Percentiles rank a stretch among this genome's conserved stretches.
Conservation (phyloP, 73 alveolate genomes). For the Paramecium primaurelia region DNA sequence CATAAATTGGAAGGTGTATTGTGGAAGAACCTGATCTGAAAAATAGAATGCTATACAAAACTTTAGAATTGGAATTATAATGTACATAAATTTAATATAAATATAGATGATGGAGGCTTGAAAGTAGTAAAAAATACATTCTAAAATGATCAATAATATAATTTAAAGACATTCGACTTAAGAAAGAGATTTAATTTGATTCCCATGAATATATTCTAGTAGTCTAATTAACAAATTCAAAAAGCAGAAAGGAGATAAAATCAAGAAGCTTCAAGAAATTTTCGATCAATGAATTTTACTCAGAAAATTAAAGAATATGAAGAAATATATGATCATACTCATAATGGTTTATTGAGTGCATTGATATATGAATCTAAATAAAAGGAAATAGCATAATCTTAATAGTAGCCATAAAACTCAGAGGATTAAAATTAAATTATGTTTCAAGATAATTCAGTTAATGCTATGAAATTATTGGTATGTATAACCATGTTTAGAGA, state of each 20-base stretch:
- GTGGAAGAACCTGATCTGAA: background rate
- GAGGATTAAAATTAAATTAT: background rate
- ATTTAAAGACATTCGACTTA: background rate
- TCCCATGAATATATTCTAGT: background rate
- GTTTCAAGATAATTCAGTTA: background rate
- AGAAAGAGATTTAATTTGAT: background rate
- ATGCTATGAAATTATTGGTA: background rate
- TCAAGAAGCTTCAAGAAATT: background rate
- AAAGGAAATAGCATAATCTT: background rate
- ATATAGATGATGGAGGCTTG: background rate
- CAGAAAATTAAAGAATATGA: background rate
- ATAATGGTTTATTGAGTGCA: background rate
- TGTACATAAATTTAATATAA: background rate
- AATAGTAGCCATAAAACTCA: background rate
- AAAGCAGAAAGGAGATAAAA: background rate
- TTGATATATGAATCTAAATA: background rate
- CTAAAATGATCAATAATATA: background rate
- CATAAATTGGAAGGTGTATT: background rate
- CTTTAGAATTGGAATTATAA: background rate
- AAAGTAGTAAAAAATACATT: background rate
- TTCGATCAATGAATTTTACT: background rate
- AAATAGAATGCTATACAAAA: background rate
- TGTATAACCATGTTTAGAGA: constrained; percentile 1
- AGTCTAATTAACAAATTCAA: background rate
- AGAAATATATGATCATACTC: background rate